Conservation (phyloP, 2,329 filamentous ascomycete species). For the Chlorencoelia australis region DNA sequence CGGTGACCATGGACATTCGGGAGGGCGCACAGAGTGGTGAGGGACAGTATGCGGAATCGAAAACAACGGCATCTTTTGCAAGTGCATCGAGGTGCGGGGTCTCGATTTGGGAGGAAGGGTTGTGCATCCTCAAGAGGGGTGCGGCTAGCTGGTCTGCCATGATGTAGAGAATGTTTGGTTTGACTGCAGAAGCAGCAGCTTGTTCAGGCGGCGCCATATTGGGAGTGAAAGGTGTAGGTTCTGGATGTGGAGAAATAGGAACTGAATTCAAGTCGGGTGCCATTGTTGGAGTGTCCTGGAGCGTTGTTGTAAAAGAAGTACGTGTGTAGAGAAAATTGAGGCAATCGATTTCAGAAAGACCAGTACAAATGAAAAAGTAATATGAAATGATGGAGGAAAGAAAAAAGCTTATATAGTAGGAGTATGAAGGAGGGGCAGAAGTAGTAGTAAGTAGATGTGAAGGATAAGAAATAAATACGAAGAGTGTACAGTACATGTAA, state of each 20-base stretch:
- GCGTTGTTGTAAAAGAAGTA: too few relatives aligned
- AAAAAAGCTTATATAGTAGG: too few relatives aligned
- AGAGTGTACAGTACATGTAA: too few relatives aligned
- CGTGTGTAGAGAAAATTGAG: too few relatives aligned
- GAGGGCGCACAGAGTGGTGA: slow-evolving; percentile 88
- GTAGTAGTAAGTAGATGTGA: too few relatives aligned
- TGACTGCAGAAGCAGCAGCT: slow-evolving; percentile 19
- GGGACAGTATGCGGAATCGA: slow-evolving; percentile 90
- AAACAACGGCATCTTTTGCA: slow-evolving; percentile 73
- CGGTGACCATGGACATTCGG: slow-evolving; percentile 89
- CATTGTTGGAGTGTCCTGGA: slow-evolving; percentile 42
- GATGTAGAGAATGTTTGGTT: slow-evolving; percentile 80
- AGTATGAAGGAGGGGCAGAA: too few relatives aligned
- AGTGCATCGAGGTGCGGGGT: slow-evolving; percentile 83
- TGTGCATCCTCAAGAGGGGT: slow-evolving; percentile 85
- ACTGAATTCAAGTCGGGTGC: slow-evolving; percentile 67
- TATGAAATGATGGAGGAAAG: too few relatives aligned
- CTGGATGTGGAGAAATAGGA: slow-evolving; percentile 39
- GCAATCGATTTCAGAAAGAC: too few relatives aligned
- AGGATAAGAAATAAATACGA: too few relatives aligned
- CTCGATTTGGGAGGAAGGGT: slow-evolving; percentile 78
- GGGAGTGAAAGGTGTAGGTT: slow-evolving; percentile 21
- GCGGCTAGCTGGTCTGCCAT: slow-evolving; percentile 95
- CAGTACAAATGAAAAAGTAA: too few relatives aligned
- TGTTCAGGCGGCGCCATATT: slow-evolving; percentile 10